A percentile compares a stretch with the other conserved stretches of the same genome.
Evolutionary conservation across 2,329 filamentous ascomycete genomes (phyloP).

Genomic region (Colletotrichum sp.): DNA sequence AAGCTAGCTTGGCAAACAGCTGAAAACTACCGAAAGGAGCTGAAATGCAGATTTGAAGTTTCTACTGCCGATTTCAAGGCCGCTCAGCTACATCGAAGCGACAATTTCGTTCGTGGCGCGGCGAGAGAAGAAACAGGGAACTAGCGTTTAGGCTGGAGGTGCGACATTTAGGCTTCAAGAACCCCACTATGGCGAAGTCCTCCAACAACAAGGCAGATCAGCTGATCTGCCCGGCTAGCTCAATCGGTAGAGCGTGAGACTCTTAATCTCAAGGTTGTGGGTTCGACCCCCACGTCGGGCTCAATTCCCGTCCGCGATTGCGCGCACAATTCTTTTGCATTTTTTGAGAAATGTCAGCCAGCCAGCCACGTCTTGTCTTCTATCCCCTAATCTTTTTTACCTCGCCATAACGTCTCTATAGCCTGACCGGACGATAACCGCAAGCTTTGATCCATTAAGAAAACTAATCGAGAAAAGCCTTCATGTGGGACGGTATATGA

Average conservation of each 20-base stretch:
- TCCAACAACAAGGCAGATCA: not conserved
- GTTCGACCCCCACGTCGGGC: conserved; percentile 46
- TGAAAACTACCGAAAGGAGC: too few species aligned
- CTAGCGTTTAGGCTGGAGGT: too few species aligned
- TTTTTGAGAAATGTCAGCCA: not conserved
- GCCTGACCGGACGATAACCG: rapidly evolving
- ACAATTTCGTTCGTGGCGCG: not conserved
- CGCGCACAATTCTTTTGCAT: not conserved
- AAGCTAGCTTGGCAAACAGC: too few species aligned
- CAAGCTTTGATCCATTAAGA: too few species aligned
- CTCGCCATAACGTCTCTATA: not conserved
- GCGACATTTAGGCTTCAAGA: too few species aligned
- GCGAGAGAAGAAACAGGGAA: rapidly evolving
- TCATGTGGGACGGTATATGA: rapidly evolving
- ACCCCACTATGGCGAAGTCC: rapidly evolving
- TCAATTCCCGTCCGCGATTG: conserved; percentile 22
- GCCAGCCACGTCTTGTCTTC: too few species aligned
- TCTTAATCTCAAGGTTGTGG: conserved; percentile 67
- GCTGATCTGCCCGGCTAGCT: conserved; percentile 60
- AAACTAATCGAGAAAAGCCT: rapidly evolving
- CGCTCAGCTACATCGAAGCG: rapidly evolving
- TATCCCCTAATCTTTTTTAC: not conserved
- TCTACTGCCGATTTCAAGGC: not conserved
- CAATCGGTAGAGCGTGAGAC: conserved; percentile 78
- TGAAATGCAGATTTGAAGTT: too few species aligned